Base-by-base conservation (phyloP, 306 rosid species). In the Vicia faba region DNA sequence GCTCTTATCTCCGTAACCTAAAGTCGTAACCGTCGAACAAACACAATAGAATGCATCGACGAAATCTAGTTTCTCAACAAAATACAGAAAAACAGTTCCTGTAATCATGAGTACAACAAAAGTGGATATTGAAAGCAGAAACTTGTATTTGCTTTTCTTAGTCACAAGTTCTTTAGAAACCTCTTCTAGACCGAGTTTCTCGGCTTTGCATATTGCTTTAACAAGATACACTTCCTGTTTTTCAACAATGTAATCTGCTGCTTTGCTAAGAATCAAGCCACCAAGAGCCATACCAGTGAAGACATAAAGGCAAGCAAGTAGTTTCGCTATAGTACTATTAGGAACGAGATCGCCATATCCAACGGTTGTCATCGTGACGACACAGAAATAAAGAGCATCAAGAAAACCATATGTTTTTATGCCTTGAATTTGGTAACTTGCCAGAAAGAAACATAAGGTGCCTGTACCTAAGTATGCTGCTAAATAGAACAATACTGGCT, bases 261-360 rank as follows among this genome's bases (percentile, higher is more conserved):
- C 92, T 72, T 89, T 87, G 61, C 92, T 80, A 13, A 91, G 84
- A 71, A 89, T 78, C 11, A 91, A 18, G 5, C 95, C 95, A 41
- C 40, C 87, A 19, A 91, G 82, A 23, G 84, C 87, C 88, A 87
- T 81, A 41, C 95, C 95, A 11, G 75, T 63, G 84, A 91, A 89
- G 36, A 91, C 97, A 79, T 80, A 87, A 61, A 84, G 19, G 74
- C 87, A 85, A 0, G 97, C 95, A 50, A 91, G 84, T 20, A 89
- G 84, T 61, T 91, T 91, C 35, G 97, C 84, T 54, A 76, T 14
- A 7, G 56, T 8, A 74, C 84, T 87, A 19, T 77, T 44, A 0
- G 97, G 96, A 7, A 89, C 97, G 76, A 91, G 96, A 71, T 91
- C 96, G 8, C 96, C 96, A 51, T 91, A 91, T 11, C 96, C 97